Evolutionary conservation across 176 grass and related monocot genomes (phyloP).

Genomic region (Thalia dealbata): DNA sequence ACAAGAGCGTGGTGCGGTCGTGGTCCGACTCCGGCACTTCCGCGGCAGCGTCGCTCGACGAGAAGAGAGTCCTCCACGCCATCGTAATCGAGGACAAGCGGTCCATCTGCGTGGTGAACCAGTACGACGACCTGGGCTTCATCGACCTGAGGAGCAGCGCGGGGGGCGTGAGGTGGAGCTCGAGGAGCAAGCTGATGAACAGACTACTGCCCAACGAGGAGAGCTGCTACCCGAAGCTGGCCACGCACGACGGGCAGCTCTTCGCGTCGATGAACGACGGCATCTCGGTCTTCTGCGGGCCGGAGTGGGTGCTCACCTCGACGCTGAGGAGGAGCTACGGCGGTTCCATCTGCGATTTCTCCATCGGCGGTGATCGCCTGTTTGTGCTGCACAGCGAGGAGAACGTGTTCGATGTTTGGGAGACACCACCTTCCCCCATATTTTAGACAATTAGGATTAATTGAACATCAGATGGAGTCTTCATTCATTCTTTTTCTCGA

Average conservation of each 20-base stretch:
- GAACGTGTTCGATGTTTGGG: slow-evolving; percentile 98
- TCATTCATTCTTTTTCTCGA: not conserved
- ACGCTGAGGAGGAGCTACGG: slow-evolving; percentile 69
- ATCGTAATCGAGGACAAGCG: slow-evolving; percentile 65
- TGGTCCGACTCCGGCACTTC: slow-evolving; percentile 78
- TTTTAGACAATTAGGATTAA: not conserved
- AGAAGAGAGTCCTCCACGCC: slow-evolving; percentile 96
- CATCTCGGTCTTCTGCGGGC: slow-evolving; percentile 87
- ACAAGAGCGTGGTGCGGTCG: slow-evolving; percentile 57
- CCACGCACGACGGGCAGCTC: slow-evolving; percentile 76
- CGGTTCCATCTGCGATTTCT: slow-evolving; percentile 90
- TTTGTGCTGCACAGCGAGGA: slow-evolving; percentile 92
- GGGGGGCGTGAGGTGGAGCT: slow-evolving; percentile 74
- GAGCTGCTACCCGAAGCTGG: slow-evolving; percentile 97
- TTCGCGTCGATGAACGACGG: slow-evolving; percentile 96
- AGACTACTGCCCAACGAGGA: slow-evolving; percentile 60
- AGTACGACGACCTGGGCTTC: slow-evolving; percentile 95
- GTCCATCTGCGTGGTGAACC: slow-evolving; percentile 85
- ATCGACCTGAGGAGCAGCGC: slow-evolving; percentile 48
- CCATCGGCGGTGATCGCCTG: slow-evolving; percentile 78
- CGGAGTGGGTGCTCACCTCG: slow-evolving; percentile 72
- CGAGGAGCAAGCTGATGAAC: slow-evolving; percentile 83
- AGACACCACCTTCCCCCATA: slow-evolving; percentile 57
- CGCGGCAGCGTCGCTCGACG: slow-evolving; percentile 44
- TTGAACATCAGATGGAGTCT: not conserved